These are phyloP conservation scores for Camellia japonica DNA, from an alignment of 148 eudicot species.

Conservation along the genomic window DNA sequence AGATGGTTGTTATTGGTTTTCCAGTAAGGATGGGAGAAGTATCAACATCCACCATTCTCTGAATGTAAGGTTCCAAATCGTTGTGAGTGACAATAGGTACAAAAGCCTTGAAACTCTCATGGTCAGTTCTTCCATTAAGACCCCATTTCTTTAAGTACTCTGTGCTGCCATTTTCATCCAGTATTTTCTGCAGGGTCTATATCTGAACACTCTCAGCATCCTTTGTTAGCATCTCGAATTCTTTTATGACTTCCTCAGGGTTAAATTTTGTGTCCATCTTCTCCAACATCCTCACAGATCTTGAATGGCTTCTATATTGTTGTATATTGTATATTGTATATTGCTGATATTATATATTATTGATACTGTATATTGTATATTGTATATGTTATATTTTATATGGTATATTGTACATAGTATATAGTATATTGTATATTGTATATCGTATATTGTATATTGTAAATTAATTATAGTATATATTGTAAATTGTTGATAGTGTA, in stretches of 20 bases:
- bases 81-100: neutral
- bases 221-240: slow-evolving; percentile 41
- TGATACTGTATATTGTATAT: no score
- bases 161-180: slow-evolving; percentile 39
- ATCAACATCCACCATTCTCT: slow-evolving; percentile 66
- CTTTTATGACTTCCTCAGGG: slow-evolving; percentile 31
- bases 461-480: no score
- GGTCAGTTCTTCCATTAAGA: neutral
- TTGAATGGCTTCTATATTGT: neutral
- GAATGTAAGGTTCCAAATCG: slow-evolving; percentile 79
- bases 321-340: no score
- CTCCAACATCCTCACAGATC: slow-evolving; percentile 27
- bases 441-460: no score
- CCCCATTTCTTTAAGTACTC: slow-evolving; percentile 27
- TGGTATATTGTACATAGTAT: no score
- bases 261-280: slow-evolving; percentile 30
- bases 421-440: no score
- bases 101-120: no score
- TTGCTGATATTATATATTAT: no score
- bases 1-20: slow-evolving; percentile 64
- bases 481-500: no score
- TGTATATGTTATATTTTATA: no score
- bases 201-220: slow-evolving; percentile 48
- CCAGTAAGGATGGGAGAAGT: slow-evolving; percentile 58
- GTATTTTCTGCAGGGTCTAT: slow-evolving; percentile 43